phyloP scores from a whole-genome alignment of 2,329 filamentous ascomycete species.

The Colletotrichum horii region DNA sequence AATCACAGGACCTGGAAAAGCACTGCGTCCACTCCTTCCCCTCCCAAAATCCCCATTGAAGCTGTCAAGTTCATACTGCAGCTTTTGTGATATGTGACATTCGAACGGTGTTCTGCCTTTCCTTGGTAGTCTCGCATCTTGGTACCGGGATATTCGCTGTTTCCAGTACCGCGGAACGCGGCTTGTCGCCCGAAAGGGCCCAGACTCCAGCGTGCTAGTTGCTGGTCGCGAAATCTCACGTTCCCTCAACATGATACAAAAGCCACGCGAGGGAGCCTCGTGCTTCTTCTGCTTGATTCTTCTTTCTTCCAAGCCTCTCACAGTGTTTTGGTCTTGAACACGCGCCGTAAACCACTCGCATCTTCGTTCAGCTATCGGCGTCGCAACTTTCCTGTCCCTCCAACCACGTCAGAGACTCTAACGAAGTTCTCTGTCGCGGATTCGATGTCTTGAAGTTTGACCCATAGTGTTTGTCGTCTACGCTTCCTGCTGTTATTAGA shows the following conservation, averaged over 20 bases:
- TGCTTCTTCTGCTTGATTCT: not conserved
- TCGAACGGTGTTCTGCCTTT: not conserved
- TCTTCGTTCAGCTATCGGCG: not conserved
- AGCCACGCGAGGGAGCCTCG: not conserved
- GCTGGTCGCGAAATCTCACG: not conserved
- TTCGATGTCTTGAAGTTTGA: conserved; percentile 18
- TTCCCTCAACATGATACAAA: not conserved
- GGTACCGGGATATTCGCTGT: not conserved
- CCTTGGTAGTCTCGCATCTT: not conserved
- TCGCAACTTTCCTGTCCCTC: not conserved
- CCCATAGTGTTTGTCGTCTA: not conserved
- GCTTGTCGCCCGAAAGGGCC: not conserved
- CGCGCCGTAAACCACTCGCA: not conserved
- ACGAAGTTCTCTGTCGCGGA: not conserved
- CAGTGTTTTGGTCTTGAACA: not conserved
- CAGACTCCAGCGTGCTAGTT: not conserved
- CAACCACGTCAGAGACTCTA: not conserved
- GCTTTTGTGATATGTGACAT: conserved; percentile 14
- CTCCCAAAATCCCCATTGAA: not conserved
- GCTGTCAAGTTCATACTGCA: conserved; percentile 3
- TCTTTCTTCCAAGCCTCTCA: not conserved
- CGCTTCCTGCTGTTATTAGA: conserved; percentile 26
- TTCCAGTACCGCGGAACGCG: conserved; percentile 19
- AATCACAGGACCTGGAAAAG: not conserved
- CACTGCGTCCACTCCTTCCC: not conserved